These are phyloP conservation scores for Cystobasidiaceae sp. DNA, from an alignment of 1,284 basidiomycete species.

Conservation along the genomic window DNA sequence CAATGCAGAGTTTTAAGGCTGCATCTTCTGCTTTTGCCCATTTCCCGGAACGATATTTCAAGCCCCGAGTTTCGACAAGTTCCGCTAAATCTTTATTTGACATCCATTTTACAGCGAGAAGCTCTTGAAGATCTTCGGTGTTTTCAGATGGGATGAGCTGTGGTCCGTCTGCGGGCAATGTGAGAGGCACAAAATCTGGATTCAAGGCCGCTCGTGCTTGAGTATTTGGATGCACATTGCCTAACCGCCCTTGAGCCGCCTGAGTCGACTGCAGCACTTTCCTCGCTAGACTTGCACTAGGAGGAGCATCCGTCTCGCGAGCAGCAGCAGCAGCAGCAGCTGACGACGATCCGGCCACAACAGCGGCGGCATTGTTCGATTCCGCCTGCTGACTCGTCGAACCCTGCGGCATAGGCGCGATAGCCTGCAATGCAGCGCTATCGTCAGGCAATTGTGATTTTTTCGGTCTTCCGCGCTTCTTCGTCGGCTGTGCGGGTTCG, in stretches of 20 bases:
- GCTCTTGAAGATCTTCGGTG: background rate
- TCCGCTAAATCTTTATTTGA: background rate
- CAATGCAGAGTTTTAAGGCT: conserved; percentile 59
- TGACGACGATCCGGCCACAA: too few relatives aligned
- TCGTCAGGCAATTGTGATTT: too few relatives aligned
- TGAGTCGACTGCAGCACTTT: background rate
- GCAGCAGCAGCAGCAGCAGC: too few relatives aligned
- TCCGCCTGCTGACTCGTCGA: too few relatives aligned
- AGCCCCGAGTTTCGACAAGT: conserved; percentile 51
- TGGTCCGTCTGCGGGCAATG: background rate
- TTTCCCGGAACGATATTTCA: conserved; percentile 75
- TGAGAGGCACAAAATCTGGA: background rate
- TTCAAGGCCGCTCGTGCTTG: conserved; percentile 15
- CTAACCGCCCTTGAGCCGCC: background rate
- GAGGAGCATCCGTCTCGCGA: too few relatives aligned
- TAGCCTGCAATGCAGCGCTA: too few relatives aligned
- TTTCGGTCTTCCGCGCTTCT: too few relatives aligned
- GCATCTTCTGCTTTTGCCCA: conserved; percentile 70
- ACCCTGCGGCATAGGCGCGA: too few relatives aligned
- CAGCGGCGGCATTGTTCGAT: too few relatives aligned
- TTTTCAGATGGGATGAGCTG: conserved; percentile 7
- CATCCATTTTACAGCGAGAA: conserved; percentile 18
- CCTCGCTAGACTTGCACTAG: background rate
- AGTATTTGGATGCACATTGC: background rate
- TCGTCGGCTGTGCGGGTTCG: too few relatives aligned